phyloP scores from a whole-genome alignment of 805 yeast species.

The Saturnispora galanensis region DNA sequence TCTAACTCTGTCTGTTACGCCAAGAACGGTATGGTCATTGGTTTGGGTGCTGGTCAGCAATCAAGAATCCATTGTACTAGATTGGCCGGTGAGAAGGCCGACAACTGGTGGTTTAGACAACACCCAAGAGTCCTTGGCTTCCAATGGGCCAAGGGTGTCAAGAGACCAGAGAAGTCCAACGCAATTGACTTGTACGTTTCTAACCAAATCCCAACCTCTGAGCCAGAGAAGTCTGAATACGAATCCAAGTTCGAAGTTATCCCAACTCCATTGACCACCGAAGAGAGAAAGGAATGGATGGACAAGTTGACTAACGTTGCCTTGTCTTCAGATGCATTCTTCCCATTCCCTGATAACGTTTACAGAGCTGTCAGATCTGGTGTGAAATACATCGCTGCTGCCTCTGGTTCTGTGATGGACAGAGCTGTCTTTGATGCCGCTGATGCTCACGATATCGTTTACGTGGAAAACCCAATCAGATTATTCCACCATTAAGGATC shows the following conservation, averaged over 20 bases:
- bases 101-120: constrained; percentile 99
- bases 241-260: constrained; percentile 76
- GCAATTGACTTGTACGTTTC: constrained; percentile 94
- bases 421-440: constrained; percentile 94
- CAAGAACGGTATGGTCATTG: constrained; percentile 98
- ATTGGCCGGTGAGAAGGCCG: constrained; percentile 98
- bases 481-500: constrained; percentile 80
- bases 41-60: constrained; percentile 99
- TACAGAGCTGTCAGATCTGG: constrained; percentile 97
- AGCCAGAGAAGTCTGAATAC: constrained; percentile 89
- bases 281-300: constrained; percentile 85
- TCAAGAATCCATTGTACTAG: constrained; percentile 98
- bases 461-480: constrained; percentile 95
- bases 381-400: constrained; percentile 92
- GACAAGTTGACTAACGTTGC: constrained; percentile 75
- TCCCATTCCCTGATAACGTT: constrained; percentile 99
- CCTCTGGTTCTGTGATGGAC: constrained; percentile 97
- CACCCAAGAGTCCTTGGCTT: constrained; percentile 89
- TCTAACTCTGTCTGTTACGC: constrained; percentile 98
- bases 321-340: constrained; percentile 94
- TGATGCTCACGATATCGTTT: constrained; percentile 79
- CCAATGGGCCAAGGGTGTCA: constrained; percentile 97
- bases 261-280: constrained; percentile 74
- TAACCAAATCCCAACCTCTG: constrained; percentile 80
- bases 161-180: constrained; percentile 97